Base-by-base conservation (phyloP, 2,329 filamentous ascomycete species). In the Botrytis squamosa region DNA sequence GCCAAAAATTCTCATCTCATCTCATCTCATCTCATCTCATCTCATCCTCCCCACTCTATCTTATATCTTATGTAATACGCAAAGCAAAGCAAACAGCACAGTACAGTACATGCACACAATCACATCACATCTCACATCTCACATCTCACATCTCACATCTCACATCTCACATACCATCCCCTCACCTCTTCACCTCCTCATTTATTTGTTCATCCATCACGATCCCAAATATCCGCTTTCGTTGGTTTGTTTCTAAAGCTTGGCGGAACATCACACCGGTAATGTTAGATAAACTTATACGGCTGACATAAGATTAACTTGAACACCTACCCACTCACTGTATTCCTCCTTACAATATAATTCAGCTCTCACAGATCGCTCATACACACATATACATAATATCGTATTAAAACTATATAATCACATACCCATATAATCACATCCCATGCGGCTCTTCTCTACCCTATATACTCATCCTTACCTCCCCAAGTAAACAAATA, bases 21-120 rank as follows among this genome's bases (percentile, higher is more conserved):
- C 70, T 72, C 40, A 71, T 66, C 36, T 66, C 55, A 57, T 72
- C 70, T 72, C 40, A 72, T 66, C 36, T 66, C 55, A 40, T 55
- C 69, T 42, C 55, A 64, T 29, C 44, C 18, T 66, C 59, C 69
- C 59, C 44, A 66, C 68, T n/a, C 49, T 16, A 55, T 55, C 49
- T 55, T 44, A 40, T 49, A 67, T 72, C 70, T 72, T 66, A 72
- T 66, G 60, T 71, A 71, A 72, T 52, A 29, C 40, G 46, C 29
- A 71, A n/a, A 49, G 46, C 46, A 49, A 22, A 49, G 44, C 20
- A 49, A 25, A 49, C 20, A 49, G 25, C 25, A 52, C 49, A 52
- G 49, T 55, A 55, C 4, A 29, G 42, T n/a, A 52, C 7, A n/a
- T n/a, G 25, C 33, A 14, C 36, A 55, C 40, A 42, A 25, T 40